Base-by-base conservation (phyloP, 2,329 filamentous ascomycete species). In the Penicillium freii region DNA sequence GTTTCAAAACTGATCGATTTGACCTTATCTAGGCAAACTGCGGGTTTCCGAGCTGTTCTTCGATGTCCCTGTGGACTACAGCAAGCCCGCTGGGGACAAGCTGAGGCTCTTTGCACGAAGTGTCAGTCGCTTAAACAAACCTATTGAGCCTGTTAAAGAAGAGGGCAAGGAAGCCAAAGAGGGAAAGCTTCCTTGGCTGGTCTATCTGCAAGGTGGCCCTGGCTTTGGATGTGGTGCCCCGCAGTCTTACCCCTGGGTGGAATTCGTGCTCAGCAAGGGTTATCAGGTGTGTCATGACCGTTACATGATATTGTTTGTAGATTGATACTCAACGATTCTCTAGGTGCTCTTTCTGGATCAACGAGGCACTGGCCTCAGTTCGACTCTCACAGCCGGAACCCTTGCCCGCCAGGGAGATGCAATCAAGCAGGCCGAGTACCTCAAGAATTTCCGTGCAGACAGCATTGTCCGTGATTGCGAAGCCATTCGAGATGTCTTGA, bases 401-500 rank as follows among this genome's bases (percentile, higher is more conserved):
- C 81, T 97, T 5, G 82, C 83, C 34, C 77, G 83, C 13, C 82
- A 86, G 39, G 89, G 88, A 5, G 82, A 84, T 57, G 78, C 84
- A 1, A 74, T 82, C 45, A 84, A 84, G 56, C 91, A 97, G 74
- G 89, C 88, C 7, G 83, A 87, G 52, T 96, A 96, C 67, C 81
- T 97, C 62, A 89, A 89, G 71, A 80, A 87, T 39, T 96, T 96
- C 79, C 85, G 93, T 42, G 92, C 93, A 34, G 92, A 97, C 74
- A 94, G 84, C 69, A 95, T 96, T 51, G 92, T 97, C 40, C 86
- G 85, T 46, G 93, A 97, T 69, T 90, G 89, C 62, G 93, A 97
- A 72, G 91, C 92, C 5, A 85, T 97, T 33, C 85, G 93, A 5
- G 83, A 86, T 66, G 87, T 82, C 39, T 79, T 97, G 53, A 94